Base-by-base conservation (phyloP, 352 stramenopile species). In the Globisporangium ultimum region DNA sequence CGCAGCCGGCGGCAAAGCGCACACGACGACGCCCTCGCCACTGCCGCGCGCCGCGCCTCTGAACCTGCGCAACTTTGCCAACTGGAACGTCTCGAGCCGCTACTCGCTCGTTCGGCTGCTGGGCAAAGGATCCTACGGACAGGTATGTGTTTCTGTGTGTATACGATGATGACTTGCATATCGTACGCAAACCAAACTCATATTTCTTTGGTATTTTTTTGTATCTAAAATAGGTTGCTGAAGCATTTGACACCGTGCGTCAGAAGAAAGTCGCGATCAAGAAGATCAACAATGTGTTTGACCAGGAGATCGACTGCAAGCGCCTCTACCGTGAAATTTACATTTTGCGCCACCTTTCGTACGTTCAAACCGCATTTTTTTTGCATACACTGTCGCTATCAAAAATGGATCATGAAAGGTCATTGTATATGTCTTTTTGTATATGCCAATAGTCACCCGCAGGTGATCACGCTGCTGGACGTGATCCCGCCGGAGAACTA, bases 251-350 rank as follows among this genome's bases (percentile, higher is more conserved):
- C 61, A 91, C 62, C 0, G 71, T 91, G 54, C 72, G 69, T 6
- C 72, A 91, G 52, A 89, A 90, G 63, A 93, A 91, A 38, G 86
- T 95, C 43, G 86, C 86, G 1, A 95, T 95, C 64, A 95, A 95
- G 68, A 91, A 91, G 73, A 91, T 95, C 60, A 86, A 90, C 48
- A 93, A 93, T 55, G 86, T 95, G 22, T 95, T 95, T 54, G 82
- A 92, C 62, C 84, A 93, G 45, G 83, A 90, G 55, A 91, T 93
- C 50, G 86, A 95, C 68, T 92, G 82, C 80, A 93, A 93, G 66
- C 80, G 86, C 6, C 64, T 95, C 10, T 93, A 90, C 53, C 84
- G 86, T 21, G 86, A 95, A 68, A 93, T 95, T 32, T 93, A 93
- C 67, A 95, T 95, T 46, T 58, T 95, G 51, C 86, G 83, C n/a